Conservation (phyloP, 371 early-diverging fungal species). For the Mortierella sp. region DNA sequence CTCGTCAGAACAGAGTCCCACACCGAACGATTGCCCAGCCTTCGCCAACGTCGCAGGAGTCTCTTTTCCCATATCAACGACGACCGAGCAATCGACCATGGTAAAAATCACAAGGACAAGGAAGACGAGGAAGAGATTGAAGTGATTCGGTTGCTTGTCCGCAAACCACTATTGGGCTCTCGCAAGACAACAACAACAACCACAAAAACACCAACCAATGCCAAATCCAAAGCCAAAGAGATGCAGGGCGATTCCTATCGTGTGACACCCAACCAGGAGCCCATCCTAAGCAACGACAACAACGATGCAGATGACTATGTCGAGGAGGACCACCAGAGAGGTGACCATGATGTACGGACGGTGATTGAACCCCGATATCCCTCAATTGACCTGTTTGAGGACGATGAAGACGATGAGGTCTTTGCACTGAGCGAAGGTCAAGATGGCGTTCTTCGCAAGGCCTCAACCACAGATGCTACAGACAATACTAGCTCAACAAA, state of each 20-base stretch:
- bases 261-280: background rate
- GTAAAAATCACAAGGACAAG: background rate
- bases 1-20: too few relatives aligned
- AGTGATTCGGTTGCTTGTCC: background rate
- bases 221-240: background rate
- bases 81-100: constrained; percentile 3
- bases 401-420: constrained; percentile 17
- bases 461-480: background rate
- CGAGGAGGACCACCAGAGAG: background rate
- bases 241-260: background rate
- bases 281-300: background rate
- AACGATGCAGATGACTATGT: background rate
- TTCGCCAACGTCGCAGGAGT: constrained; percentile 10
- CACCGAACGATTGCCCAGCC: too few relatives aligned
- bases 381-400: constrained; percentile 36
- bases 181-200: constrained; percentile 9
- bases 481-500: background rate
- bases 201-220: constrained; percentile 6
- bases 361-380: constrained; percentile 42
- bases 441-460: constrained; percentile 26
- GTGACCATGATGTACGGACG: constrained; percentile 14
- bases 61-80: constrained; percentile 23
- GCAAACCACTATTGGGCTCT: too few relatives aligned
- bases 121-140: background rate
- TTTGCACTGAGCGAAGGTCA: constrained; percentile 26